Percentiles rank a stretch among this genome's conserved stretches.
Evolutionary conservation across 345 rosid genomes (phyloP).

Genomic region (Eutrema japonicum): DNA sequence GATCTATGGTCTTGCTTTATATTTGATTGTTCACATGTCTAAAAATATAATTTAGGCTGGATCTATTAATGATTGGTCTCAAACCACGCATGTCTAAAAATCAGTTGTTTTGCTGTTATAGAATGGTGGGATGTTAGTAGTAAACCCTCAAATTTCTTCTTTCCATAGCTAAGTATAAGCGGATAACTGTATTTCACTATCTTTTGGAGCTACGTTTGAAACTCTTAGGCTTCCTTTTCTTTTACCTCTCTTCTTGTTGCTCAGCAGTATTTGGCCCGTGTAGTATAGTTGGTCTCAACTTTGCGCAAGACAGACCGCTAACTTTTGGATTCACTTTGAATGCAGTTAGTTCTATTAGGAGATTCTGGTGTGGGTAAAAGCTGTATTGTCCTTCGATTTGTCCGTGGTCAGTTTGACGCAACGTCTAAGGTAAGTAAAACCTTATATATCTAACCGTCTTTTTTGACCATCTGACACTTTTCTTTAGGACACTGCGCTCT

Average conservation of each 20-base stretch:
- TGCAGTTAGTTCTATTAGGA: conserved; percentile 89
- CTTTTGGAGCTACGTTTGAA: neutral
- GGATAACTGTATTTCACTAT: neutral
- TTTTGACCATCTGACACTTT: conserved; percentile 2
- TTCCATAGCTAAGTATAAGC: neutral
- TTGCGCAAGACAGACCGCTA: conserved; percentile 10
- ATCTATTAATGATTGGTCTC: too few relatives aligned
- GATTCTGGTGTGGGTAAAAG: conserved; percentile 99
- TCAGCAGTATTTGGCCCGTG: neutral
- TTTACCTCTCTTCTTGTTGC: conserved; percentile 6
- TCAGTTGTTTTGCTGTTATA: neutral
- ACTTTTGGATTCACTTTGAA: conserved; percentile 32
- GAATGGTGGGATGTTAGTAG: conserved; percentile 1
- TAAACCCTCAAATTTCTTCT: neutral
- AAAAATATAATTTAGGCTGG: too few relatives aligned
- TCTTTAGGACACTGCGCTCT: neutral
- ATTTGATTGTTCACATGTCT: too few relatives aligned
- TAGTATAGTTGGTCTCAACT: conserved; percentile 4
- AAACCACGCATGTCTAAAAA: too few relatives aligned
- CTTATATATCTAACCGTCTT: neutral
- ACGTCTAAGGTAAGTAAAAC: conserved; percentile 72
- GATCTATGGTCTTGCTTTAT: too few relatives aligned
- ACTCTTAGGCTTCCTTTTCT: neutral
- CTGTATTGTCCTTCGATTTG: conserved; percentile 98
- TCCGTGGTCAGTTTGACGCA: conserved; percentile 97